Percentiles rank a stretch among this genome's conserved stretches.
phyloP scores from a whole-genome alignment of 2,329 filamentous ascomycete genomes.

The Trichophyton schoenleinii region DNA sequence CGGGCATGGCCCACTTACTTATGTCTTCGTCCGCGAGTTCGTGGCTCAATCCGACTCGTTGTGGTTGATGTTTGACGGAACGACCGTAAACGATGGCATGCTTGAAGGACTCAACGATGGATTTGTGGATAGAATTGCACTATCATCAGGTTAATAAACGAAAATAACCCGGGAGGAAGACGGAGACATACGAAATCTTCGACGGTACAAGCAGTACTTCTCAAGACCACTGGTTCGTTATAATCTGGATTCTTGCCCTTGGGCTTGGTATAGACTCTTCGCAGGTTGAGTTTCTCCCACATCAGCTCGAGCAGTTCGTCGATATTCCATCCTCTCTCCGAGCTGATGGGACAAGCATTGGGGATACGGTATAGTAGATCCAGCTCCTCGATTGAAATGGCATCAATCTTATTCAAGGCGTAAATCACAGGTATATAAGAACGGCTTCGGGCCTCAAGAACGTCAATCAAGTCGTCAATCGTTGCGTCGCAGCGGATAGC shows the following conservation, averaged over 20 bases:
- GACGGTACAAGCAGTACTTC: constrained; percentile 69
- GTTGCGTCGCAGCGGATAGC: constrained; percentile 96
- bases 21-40: constrained; percentile 96
- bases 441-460: constrained; percentile 85
- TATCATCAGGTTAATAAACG: constrained; percentile 26
- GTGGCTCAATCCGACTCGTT: constrained; percentile 81
- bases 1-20: constrained; percentile 40
- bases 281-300: constrained; percentile 93
- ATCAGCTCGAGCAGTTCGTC: constrained; percentile 94
- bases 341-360: constrained; percentile 92
- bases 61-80: constrained; percentile 96
- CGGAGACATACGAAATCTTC: constrained; percentile 78
- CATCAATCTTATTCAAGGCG: constrained; percentile 97
- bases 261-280: constrained; percentile 93
- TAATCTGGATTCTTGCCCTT: constrained; percentile 94
- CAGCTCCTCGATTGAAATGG: constrained; percentile 93
- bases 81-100: constrained; percentile 92
- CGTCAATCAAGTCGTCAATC: constrained; percentile 89
- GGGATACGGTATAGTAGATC: constrained; percentile 94
- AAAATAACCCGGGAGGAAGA: background rate
- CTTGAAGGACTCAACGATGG: constrained; percentile 91
- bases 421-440: constrained; percentile 99
- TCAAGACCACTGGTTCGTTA: constrained; percentile 75
- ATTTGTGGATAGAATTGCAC: constrained; percentile 96
- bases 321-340: constrained; percentile 94